Evolutionary conservation across 345 rosid genomes (phyloP).

Genomic region (Syzygium aromaticum): DNA sequence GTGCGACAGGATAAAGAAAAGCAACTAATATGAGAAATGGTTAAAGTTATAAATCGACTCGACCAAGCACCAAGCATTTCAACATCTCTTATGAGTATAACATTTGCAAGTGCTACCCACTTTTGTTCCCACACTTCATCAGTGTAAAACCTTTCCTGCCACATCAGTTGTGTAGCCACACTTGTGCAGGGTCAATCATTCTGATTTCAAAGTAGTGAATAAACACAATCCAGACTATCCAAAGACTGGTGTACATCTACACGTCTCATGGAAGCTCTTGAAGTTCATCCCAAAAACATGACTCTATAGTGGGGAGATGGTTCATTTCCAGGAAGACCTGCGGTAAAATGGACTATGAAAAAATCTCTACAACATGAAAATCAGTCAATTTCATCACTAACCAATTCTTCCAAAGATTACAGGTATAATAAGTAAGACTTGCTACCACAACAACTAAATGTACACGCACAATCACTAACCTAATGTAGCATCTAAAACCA

Average conservation of each 20-base stretch:
- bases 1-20: neutral
- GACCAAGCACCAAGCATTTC: neutral
- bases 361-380: neutral
- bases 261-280: neutral
- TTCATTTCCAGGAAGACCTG: neutral
- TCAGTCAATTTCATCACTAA: neutral
- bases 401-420: neutral
- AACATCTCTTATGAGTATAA: neutral
- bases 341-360: neutral
- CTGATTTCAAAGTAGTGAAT: neutral
- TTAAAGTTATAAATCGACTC: neutral
- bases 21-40: neutral
- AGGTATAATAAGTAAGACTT: neutral
- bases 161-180: neutral
- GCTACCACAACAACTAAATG: neutral
- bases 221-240: neutral
- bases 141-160: neutral
- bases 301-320: neutral
- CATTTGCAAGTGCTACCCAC: neutral
- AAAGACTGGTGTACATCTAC: neutral
- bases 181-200: neutral
- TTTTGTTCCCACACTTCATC: neutral
- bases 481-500: conserved; percentile 78
- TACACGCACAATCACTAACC: conserved; percentile 26
- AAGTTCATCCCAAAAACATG: neutral